phyloP scores from a whole-genome alignment of 2,329 filamentous ascomycete genomes.

The Xylariaceae sp. region DNA sequence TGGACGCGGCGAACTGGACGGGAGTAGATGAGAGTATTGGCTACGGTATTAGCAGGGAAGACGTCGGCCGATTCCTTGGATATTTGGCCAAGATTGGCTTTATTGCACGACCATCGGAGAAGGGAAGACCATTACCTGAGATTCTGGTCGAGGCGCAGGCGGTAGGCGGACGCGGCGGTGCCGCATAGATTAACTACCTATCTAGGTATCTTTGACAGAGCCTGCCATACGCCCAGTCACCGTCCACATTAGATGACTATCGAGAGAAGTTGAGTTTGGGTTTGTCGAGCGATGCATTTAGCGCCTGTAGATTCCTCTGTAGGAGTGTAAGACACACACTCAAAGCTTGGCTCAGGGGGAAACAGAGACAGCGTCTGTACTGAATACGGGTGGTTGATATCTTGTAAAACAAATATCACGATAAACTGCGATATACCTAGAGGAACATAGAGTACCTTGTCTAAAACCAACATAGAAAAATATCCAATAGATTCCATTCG shows the following conservation, averaged over 20 bases:
- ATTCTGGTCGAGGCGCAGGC: slow-evolving; percentile 1
- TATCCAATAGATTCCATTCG: too few species aligned
- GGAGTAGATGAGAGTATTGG: slow-evolving; percentile 52
- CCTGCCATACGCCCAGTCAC: not conserved
- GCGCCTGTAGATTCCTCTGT: too few species aligned
- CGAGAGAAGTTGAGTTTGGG: not conserved
- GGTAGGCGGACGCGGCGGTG: slow-evolving; percentile 1
- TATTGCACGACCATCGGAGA: not conserved
- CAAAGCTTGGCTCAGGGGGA: too few species aligned
- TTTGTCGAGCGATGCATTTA: not conserved
- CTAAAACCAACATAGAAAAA: too few species aligned
- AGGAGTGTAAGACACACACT: too few species aligned
- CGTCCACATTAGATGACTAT: not conserved
- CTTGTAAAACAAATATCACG: too few species aligned
- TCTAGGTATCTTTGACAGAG: not conserved
- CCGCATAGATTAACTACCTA: not conserved
- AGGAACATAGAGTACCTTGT: too few species aligned
- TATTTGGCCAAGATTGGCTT: slow-evolving; percentile 37
- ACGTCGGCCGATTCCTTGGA: slow-evolving; percentile 58
- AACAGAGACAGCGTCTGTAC: too few species aligned
- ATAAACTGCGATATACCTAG: too few species aligned
- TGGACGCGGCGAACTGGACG: slow-evolving; percentile 56
- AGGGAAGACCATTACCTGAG: slow-evolving; percentile 2
- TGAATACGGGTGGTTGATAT: too few species aligned
- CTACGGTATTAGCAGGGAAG: slow-evolving; percentile 53